Base-by-base conservation (phyloP, 2,329 filamentous ascomycete genomes). In the Trichoderma semiorbis region DNA sequence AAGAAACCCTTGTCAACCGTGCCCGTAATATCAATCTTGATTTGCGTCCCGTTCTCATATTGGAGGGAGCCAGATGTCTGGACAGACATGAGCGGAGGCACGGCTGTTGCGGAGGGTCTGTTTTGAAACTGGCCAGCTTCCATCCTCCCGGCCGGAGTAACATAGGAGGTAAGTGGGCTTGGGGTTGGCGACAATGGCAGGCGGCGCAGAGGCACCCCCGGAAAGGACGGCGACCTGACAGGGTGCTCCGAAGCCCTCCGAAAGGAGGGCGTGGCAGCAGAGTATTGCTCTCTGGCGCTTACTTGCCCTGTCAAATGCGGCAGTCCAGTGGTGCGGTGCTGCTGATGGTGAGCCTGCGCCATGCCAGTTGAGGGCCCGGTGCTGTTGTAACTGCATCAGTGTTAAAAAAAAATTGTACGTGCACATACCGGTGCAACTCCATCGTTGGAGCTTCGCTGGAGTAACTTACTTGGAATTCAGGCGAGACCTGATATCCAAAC, bases 1-100 rank as follows among this genome's bases (percentile, higher is more conserved):
- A 97, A 97, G 82, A 97, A 97, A 0, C 94, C 94, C 77, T 97
- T 97, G 80, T 97, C 93, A 72, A 97, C 94, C 76, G 90, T 91
- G 43, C 93, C 93, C 34, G 91, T 86, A 74, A 97, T 93, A 16
- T 93, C 91, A 24, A 92, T 87, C 74, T 90, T 91, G 75, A 96
- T 86, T 1, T 85, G 83, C 3, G 84, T 83, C 7, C 78, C 80
- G 63, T 93, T 87, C 4, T 81, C 84, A 76, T 91, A 91, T 71
- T 86, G 85, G 70, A 94, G 86, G n/a, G 86, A 86, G 53, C 89
- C 88, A 67, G 90, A 83, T 47, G 84, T 85, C 32, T 84, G 83
- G 67, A 88, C 82, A 7, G 83, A 74, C 74, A 82, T 78, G 26
- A 90, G 82, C 10, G 89, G 89, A 61, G 89, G 89, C 36, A 88